These are phyloP conservation scores for Cladosporium velox DNA, from an alignment of 2,329 filamentous ascomycete genomes.

Conservation along the genomic window DNA sequence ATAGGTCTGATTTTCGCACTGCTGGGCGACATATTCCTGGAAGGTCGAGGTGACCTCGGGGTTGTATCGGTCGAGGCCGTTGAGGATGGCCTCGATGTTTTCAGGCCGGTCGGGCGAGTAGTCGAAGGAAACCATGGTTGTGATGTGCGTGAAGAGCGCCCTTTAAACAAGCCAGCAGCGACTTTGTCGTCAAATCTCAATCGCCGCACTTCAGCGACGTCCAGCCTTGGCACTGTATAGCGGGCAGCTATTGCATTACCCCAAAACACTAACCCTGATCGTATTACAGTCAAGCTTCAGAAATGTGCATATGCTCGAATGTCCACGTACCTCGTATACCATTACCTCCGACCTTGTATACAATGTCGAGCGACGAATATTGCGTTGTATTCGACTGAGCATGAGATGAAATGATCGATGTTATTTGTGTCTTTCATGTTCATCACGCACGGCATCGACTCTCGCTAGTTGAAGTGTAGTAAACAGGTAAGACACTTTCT, in stretches of 20 bases:
- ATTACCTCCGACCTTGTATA: neutral
- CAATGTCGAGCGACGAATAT: neutral
- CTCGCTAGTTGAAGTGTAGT: neutral
- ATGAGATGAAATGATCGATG: neutral
- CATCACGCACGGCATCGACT: neutral
- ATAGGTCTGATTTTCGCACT: slow-evolving; percentile 92
- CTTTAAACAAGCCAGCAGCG: slow-evolving; percentile 6
- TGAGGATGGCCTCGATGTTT: slow-evolving; percentile 89
- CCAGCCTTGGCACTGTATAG: neutral
- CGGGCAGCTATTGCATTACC: neutral
- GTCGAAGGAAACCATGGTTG: slow-evolving; percentile 65
- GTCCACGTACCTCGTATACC: neutral
- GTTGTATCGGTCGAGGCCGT: slow-evolving; percentile 97
- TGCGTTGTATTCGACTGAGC: neutral
- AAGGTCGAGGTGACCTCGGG: slow-evolving; percentile 92
- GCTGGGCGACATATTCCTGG: slow-evolving; percentile 90
- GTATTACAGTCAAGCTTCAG: neutral
- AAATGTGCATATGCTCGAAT: neutral
- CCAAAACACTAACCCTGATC: neutral
- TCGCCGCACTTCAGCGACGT: slow-evolving; percentile 2
- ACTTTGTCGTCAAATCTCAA: slow-evolving; percentile 4
- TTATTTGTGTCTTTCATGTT: neutral
- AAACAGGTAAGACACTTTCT: neutral
- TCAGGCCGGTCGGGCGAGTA: slow-evolving; percentile 89
- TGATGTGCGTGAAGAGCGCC: slow-evolving; percentile 13